Percentiles rank a stretch among this genome's conserved stretches.
Evolutionary conservation across 2,329 filamentous ascomycete genomes (phyloP).

Genomic region (Colletotrichum melonis): DNA sequence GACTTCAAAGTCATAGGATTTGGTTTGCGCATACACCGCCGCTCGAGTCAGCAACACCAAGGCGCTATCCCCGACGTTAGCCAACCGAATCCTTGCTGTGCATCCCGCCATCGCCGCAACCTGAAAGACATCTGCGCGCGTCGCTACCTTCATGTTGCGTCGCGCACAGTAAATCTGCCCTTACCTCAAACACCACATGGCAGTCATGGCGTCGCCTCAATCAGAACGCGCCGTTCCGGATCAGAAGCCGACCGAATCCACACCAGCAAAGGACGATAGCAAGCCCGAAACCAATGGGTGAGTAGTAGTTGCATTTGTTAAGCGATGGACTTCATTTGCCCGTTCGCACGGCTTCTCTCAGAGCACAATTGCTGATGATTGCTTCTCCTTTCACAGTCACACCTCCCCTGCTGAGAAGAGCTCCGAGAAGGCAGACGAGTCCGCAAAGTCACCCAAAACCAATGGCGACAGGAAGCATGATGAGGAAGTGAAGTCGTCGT

Average conservation of each 20-base stretch:
- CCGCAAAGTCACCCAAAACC: conserved; percentile 38
- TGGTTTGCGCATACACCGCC: background rate
- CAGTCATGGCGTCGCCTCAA: conserved; percentile 64
- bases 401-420: conserved; percentile 39
- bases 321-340: conserved; percentile 14
- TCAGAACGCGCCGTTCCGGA: conserved; percentile 55
- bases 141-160: conserved; percentile 50
- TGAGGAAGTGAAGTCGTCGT: conserved; percentile 8
- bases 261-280: conserved; percentile 44
- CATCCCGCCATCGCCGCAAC: background rate
- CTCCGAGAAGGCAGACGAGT: conserved; percentile 35
- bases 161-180: conserved; percentile 42
- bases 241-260: conserved; percentile 56
- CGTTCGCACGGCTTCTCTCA: conserved; percentile 22
- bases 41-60: background rate
- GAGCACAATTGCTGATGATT: background rate
- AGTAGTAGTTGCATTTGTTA: conserved; percentile 38
- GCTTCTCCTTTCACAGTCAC: conserved; percentile 39
- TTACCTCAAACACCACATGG: conserved; percentile 53
- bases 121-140: conserved; percentile 2
- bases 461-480: conserved; percentile 42
- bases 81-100: background rate
- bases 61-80: background rate
- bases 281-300: conserved; percentile 52
- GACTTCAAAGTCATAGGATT: background rate